These are phyloP conservation scores for Arthrobotrys pseudoclavata DNA, from an alignment of 2,329 filamentous ascomycete genomes.

Conservation along the genomic window DNA sequence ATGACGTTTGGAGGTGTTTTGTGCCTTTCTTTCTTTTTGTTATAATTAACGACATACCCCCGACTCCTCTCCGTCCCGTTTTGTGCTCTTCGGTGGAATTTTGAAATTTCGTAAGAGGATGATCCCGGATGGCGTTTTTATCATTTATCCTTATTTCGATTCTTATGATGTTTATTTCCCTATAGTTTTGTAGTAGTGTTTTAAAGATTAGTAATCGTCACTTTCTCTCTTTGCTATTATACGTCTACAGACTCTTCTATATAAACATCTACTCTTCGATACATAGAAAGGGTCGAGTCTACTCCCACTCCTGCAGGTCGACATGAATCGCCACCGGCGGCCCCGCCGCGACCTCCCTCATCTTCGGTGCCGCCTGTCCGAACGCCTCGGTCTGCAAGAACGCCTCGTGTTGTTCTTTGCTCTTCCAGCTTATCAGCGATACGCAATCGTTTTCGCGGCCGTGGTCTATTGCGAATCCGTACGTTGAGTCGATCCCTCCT, in stretches of 20 bases:
- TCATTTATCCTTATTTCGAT: conserved; percentile 17
- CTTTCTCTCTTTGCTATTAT: no score
- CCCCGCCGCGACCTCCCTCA: not conserved
- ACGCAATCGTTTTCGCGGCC: not conserved
- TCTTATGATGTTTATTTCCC: not conserved
- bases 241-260: no score
- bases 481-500: not conserved
- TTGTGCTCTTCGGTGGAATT: conserved; percentile 6
- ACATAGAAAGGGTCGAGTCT: no score
- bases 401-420: not conserved
- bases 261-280: no score
- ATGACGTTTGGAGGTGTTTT: conserved; percentile 22
- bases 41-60: conserved; percentile 11
- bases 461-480: conserved; percentile 18
- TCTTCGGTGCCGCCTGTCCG: not conserved
- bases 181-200: conserved; percentile 8
- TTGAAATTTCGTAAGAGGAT: conserved; percentile 16
- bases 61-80: not conserved
- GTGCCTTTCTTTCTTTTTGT: not conserved
- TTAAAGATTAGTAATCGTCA: not conserved
- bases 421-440: conserved; percentile 21
- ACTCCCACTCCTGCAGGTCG: conserved; percentile 18
- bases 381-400: conserved; percentile 20
- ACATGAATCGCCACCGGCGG: conserved; percentile 20
- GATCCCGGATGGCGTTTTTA: conserved; percentile 27